Percentiles rank a stretch among this genome's conserved stretches.
These are phyloP conservation scores for Asclepias syriaca DNA, from an alignment of 257 asterid genomes.

Conservation along the genomic window DNA sequence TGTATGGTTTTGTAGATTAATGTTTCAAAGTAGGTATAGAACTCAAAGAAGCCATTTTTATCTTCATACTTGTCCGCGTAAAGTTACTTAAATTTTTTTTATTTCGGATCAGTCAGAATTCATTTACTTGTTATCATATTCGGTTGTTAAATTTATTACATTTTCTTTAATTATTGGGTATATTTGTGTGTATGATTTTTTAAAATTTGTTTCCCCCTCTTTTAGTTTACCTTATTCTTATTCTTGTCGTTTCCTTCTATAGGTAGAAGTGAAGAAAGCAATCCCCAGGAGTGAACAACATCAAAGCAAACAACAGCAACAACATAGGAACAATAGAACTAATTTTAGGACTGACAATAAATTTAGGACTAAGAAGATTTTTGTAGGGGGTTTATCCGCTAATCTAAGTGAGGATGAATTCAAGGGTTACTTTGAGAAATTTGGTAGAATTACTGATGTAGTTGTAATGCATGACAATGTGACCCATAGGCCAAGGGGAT, in stretches of 20 bases:
- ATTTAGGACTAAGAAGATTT: conserved; percentile 84
- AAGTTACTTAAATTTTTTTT: not conserved
- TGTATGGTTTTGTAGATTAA: too few species aligned
- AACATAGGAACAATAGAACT: conserved; percentile 34
- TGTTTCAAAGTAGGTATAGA: not conserved
- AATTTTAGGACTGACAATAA: conserved; percentile 46
- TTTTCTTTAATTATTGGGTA: not conserved
- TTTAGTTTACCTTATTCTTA: not conserved
- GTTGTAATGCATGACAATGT: conserved; percentile 85
- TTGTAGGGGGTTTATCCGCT: conserved; percentile 91
- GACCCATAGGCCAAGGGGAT: conserved; percentile 91
- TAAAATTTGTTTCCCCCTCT: not conserved
- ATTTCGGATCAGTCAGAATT: not conserved
- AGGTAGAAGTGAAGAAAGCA: conserved; percentile 97
- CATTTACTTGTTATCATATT: not conserved
- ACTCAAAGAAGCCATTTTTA: not conserved
- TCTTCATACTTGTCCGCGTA: not conserved
- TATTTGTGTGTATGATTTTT: not conserved
- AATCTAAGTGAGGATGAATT: conserved; percentile 68
- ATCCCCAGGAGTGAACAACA: conserved; percentile 76
- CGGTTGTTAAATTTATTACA: not conserved
- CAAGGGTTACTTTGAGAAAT: conserved; percentile 74
- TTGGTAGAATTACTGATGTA: conserved; percentile 80
- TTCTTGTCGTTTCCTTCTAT: not conserved
- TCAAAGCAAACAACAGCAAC: conserved; percentile 47